Evolutionary conservation across 495 filamentous ascomycete species (phyloP).

Genomic region (Penicillium manginii): DNA sequence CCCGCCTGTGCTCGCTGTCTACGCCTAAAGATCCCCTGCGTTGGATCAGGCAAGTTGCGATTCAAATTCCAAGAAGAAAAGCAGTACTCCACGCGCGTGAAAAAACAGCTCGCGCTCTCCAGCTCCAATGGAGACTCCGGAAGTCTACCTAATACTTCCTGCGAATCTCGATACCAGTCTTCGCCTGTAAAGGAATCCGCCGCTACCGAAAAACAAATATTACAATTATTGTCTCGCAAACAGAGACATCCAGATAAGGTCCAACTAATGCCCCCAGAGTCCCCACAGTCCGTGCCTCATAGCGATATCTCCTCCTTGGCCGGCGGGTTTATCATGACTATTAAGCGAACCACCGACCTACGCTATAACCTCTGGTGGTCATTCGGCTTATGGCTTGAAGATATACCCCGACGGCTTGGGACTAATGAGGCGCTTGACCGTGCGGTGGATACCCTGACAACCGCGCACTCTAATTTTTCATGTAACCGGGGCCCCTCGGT

Average conservation of each 20-base stretch:
- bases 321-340: slow-evolving; percentile 29
- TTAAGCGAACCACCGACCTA: slow-evolving; percentile 41
- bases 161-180: not conserved
- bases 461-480: slow-evolving; percentile 36
- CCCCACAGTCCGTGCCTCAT: slow-evolving; percentile 14
- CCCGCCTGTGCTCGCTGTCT: slow-evolving; percentile 51
- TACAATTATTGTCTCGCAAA: not conserved
- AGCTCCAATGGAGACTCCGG: not conserved
- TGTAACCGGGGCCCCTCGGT: slow-evolving; percentile 16
- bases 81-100: slow-evolving; percentile 8
- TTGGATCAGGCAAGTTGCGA: slow-evolving; percentile 49
- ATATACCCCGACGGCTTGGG: slow-evolving; percentile 44
- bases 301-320: slow-evolving; percentile 29
- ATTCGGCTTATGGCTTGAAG: slow-evolving; percentile 43
- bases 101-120: not conserved
- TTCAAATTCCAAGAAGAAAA: slow-evolving; percentile 52
- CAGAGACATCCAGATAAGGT: not conserved
- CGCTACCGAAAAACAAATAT: too few species aligned
- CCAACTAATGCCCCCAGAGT: slow-evolving; percentile 1
- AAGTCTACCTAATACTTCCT: not conserved
- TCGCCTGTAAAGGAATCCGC: too few species aligned
- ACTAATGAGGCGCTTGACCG: slow-evolving; percentile 47
- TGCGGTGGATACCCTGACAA: slow-evolving; percentile 40
- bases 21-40: slow-evolving; percentile 47
- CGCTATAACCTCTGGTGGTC: slow-evolving; percentile 46